Conservation (phyloP, 116 monocot genomes). For the Dioscorea cayenensis region DNA sequence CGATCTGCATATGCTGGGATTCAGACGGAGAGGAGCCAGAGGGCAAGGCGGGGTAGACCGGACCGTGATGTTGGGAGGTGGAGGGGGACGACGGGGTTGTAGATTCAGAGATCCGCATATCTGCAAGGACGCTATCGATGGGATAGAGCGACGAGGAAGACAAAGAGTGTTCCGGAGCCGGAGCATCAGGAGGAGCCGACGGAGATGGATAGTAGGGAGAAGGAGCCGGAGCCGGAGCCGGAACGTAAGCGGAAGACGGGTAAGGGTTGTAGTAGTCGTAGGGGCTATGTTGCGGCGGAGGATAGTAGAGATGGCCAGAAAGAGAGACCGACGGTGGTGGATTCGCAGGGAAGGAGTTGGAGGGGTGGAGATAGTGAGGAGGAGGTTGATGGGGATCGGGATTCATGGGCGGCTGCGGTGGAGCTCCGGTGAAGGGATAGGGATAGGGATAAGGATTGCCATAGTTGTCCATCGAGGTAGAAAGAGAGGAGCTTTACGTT, state of each 20-base stretch:
- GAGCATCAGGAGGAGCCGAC: background rate
- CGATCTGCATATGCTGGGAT: constrained; percentile 23
- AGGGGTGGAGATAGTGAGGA: constrained; percentile 14
- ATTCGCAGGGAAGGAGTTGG: constrained; percentile 26
- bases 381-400: constrained; percentile 12
- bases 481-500: background rate
- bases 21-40: background rate
- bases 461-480: constrained; percentile 24
- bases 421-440: constrained; percentile 19
- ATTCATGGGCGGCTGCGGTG: background rate
- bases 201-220: constrained; percentile 1
- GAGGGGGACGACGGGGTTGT: constrained; percentile 1
- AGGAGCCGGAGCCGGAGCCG: background rate
- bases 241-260: background rate
- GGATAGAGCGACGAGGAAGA: constrained; percentile 28
- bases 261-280: constrained; percentile 12
- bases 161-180: background rate
- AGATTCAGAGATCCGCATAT: constrained; percentile 25
- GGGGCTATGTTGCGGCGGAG: constrained; percentile 5
- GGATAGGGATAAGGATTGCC: constrained; percentile 26
- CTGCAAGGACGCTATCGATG: constrained; percentile 18
- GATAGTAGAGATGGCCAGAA: constrained; percentile 1
- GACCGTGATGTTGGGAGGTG: background rate
- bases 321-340: constrained; percentile 17
- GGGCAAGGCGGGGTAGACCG: background rate